A percentile compares a stretch with the other conserved stretches of the same genome.
Evolutionary conservation across 2,329 filamentous ascomycete species (phyloP).

Genomic region (Tolypocladium ovalisporum): DNA sequence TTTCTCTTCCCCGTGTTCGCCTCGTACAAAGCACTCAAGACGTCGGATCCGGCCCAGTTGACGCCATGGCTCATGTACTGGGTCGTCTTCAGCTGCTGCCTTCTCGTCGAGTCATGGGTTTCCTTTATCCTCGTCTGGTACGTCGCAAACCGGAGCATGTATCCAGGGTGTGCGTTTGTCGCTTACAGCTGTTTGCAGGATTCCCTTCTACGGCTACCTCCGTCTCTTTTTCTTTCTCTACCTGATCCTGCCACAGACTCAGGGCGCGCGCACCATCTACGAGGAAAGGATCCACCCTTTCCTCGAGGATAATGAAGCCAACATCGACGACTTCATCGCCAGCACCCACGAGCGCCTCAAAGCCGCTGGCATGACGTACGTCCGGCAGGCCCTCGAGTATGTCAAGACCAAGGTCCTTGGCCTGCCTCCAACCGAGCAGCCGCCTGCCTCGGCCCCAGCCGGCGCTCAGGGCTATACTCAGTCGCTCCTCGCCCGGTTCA

Average conservation of each 20-base stretch:
- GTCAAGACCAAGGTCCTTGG: slow-evolving; percentile 72
- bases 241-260: slow-evolving; percentile 94
- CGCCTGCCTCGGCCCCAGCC: slow-evolving; percentile 29
- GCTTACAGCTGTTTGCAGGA: slow-evolving; percentile 32
- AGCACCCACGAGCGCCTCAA: slow-evolving; percentile 69
- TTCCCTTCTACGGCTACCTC: slow-evolving; percentile 90
- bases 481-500: slow-evolving; percentile 74
- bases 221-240: slow-evolving; percentile 82
- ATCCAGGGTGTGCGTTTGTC: neutral
- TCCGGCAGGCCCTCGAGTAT: slow-evolving; percentile 59
- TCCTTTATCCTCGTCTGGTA: slow-evolving; percentile 78
- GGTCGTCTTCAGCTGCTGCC: slow-evolving; percentile 75
- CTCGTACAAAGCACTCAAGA: slow-evolving; percentile 95
- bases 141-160: slow-evolving; percentile 7
- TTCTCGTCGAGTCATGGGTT: slow-evolving; percentile 78
- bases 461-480: slow-evolving; percentile 59
- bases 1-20: slow-evolving; percentile 94
- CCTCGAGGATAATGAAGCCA: slow-evolving; percentile 71
- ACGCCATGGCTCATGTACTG: slow-evolving; percentile 99
- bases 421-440: slow-evolving; percentile 44
- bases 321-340: slow-evolving; percentile 86
- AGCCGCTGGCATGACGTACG: slow-evolving; percentile 63
- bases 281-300: slow-evolving; percentile 79
- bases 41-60: slow-evolving; percentile 76
- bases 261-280: slow-evolving; percentile 81